Conservation (phyloP, 768 basidiomycete genomes). For the Kwoniella heveanensis region DNA sequence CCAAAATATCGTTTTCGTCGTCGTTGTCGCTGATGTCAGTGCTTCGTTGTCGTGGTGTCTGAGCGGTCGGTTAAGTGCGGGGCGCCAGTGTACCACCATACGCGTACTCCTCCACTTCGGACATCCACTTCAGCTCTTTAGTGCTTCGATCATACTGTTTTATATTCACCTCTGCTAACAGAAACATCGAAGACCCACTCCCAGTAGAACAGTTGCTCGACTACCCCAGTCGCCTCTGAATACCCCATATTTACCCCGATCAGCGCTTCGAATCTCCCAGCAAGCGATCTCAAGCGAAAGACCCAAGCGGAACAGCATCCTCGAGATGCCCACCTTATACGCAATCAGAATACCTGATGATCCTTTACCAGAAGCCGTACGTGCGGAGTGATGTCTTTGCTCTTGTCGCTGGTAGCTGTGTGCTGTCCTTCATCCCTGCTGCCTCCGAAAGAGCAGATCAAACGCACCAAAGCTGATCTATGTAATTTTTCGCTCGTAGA, state of each 20-base stretch:
- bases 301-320: too few species aligned
- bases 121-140: constrained; percentile 4
- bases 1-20: too few species aligned
- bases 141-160: background rate
- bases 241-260: too few species aligned
- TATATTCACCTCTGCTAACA: background rate
- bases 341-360: constrained; percentile 22
- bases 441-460: too few species aligned
- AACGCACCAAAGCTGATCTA: too few species aligned
- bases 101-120: constrained; percentile 4
- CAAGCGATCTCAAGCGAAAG: too few species aligned
- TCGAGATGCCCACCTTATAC: constrained; percentile 5
- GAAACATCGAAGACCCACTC: too few species aligned
- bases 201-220: too few species aligned
- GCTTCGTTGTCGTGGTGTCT: background rate
- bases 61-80: background rate
- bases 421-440: background rate
- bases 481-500: constrained; percentile 8
- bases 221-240: too few species aligned
- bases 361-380: constrained; percentile 10
- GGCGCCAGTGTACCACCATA: background rate
- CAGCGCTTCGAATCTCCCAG: constrained; percentile 4
- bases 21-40: too few species aligned
- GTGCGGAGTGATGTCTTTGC: constrained; percentile 5
- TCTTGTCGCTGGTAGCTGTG: background rate